These are phyloP conservation scores for Dendrobium huoshanense DNA, from an alignment of 106 monocot genomes.

Conservation along the genomic window DNA sequence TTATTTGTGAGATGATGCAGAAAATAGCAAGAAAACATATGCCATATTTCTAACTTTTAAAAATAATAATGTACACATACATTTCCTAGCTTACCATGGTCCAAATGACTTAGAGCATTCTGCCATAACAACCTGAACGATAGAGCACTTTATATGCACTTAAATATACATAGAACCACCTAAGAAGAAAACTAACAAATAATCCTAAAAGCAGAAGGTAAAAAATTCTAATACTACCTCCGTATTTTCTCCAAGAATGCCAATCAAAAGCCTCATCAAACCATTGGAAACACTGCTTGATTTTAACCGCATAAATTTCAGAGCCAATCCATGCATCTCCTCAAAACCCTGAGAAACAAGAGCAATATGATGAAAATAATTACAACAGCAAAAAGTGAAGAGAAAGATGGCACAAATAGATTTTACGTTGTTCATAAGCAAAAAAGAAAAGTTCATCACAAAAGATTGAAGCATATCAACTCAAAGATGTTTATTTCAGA, in stretches of 20 bases:
- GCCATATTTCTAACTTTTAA: background rate
- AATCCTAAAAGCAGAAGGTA: background rate
- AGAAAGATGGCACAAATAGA: background rate
- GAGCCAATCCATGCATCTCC: conserved; percentile 59
- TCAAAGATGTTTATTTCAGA: background rate
- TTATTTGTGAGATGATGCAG: conserved; percentile 12
- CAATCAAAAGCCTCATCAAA: conserved; percentile 48
- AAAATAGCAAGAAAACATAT: conserved; percentile 1
- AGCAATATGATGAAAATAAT: background rate
- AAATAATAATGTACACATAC: background rate
- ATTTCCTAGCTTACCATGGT: conserved; percentile 61
- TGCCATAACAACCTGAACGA: conserved; percentile 75
- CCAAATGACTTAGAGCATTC: conserved; percentile 88
- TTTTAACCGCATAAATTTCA: conserved; percentile 83
- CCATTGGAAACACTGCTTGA: conserved; percentile 36
- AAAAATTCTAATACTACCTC: conserved; percentile 37
- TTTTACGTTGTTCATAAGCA: background rate
- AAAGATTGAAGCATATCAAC: background rate
- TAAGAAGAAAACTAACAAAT: background rate
- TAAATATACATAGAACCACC: conserved; percentile 1
- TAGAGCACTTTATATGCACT: conserved; percentile 4
- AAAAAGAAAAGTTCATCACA: background rate
- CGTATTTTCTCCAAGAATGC: conserved; percentile 77
- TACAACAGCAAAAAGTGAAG: background rate
- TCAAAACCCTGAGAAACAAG: conserved; percentile 70